Evolutionary conservation across 176 grass and related monocot genomes (phyloP), one percentile per base, ranked within the genome.

Genomic region (Rhipidocladum racemiflorum): DNA sequence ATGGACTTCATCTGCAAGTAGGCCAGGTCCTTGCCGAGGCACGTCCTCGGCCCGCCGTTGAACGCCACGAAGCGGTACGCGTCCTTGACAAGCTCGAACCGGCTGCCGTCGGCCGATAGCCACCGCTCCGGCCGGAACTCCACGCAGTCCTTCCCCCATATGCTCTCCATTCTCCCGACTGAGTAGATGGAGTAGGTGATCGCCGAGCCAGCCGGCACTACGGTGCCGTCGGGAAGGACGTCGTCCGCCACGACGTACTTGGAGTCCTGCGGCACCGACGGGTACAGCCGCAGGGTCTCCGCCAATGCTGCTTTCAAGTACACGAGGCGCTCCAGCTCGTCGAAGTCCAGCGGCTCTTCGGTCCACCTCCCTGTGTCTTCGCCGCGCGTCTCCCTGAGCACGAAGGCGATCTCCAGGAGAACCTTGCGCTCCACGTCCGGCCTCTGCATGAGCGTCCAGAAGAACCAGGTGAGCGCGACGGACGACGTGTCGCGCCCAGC

Each of bases 141-240:
- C 13, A 57, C 44, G 88, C 95, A 94, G 75, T 97, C 92, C 34
- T 94, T 94, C 1, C 95, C 95, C 95, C 95, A 97, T 5, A 97
- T 89, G 49, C 65, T 84, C 92, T 94, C 92, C 92, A 97, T 94
- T 54, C 95, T 87, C 1, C 92, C 95, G 0, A 93, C 88, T 11
- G 95, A 94, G 81, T 97, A 97, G 88, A 97, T 97, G 39, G 95
- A 97, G 87, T 97, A 97, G 49, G 95, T 97, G 80, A 97, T 82
- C 24, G 92, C 76, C 24, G 95, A 97, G 10, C 95, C 90, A 12
- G 95, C 95, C 0, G 88, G 90, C 29, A 97, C 95, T 4, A 73
- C 69, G 9, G 95, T 97, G 29, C 95, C 95, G 39, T 97, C 92
- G 2, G 95, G 95, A 13, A 97, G 70, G 20, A 94, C 90, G 81